Conservation (phyloP, 2,329 filamentous ascomycete genomes). For the Pyrenochaeta sp. region DNA sequence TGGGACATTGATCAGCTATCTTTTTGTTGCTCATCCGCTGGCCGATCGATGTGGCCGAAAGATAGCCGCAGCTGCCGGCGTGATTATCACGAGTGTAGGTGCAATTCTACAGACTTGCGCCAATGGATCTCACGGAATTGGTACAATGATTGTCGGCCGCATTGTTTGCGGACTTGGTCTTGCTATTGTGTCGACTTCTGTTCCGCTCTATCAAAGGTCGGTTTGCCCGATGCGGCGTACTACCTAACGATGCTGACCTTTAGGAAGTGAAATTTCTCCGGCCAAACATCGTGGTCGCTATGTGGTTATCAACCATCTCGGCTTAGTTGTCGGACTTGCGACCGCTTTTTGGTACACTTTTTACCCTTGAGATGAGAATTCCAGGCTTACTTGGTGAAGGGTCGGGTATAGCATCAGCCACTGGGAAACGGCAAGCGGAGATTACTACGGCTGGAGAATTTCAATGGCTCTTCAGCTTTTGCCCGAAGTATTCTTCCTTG, state of each 20-base stretch:
- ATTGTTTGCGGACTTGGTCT: constrained; percentile 63
- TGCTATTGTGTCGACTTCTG: constrained; percentile 64
- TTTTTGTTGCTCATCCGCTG: constrained; percentile 62
- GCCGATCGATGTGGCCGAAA: constrained; percentile 63
- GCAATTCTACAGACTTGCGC: constrained; percentile 59
- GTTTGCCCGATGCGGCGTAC: constrained; percentile 1
- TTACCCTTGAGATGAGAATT: not conserved
- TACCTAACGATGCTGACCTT: not conserved
- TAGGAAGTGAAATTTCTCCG: constrained; percentile 63
- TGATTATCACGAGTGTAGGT: constrained; percentile 58
- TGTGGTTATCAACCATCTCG: constrained; percentile 68
- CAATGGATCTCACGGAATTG: constrained; percentile 52
- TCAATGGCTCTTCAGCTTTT: constrained; percentile 63
- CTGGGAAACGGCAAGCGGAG: constrained; percentile 58
- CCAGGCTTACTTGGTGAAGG: constrained; percentile 47
- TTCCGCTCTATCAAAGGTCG: constrained; percentile 66
- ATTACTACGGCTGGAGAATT: constrained; percentile 62
- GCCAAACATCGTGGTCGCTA: constrained; percentile 63
- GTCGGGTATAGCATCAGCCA: constrained; percentile 65
- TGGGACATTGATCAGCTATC: constrained; percentile 64
- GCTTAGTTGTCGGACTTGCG: constrained; percentile 64
- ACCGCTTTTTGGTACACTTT: constrained; percentile 62
- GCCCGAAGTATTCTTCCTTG: constrained; percentile 60
- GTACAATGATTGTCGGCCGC: constrained; percentile 61
- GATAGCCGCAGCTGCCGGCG: constrained; percentile 60